phyloP scores from a whole-genome alignment of 176 grass and related monocot genomes.

The Rhynchospora tenuis region DNA sequence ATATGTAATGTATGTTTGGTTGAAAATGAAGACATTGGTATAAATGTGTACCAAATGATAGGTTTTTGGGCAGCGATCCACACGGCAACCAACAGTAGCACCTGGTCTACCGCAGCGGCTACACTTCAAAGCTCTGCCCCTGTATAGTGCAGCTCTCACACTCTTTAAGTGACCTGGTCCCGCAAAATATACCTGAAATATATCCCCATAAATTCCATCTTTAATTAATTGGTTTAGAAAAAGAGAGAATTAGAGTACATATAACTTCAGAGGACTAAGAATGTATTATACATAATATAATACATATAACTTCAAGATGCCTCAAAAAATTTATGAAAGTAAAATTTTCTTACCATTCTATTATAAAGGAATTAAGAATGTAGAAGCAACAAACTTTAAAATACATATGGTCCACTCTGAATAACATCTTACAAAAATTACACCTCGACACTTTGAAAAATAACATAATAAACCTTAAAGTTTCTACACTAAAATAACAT shows the following conservation, averaged over 20 bases:
- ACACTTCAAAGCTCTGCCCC: constrained; percentile 93
- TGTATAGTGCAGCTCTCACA: constrained; percentile 81
- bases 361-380: not conserved
- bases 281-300: not conserved
- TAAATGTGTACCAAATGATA: constrained; percentile 79
- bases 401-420: not conserved
- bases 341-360: not conserved
- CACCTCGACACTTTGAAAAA: not conserved
- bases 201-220: constrained; percentile 16
- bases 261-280: too few species aligned
- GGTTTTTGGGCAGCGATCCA: constrained; percentile 89
- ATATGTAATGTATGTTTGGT: not conserved
- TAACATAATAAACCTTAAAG: not conserved
- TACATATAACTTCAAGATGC: not conserved
- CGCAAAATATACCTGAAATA: constrained; percentile 99
- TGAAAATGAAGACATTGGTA: constrained; percentile 4
- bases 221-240: not conserved
- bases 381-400: not conserved
- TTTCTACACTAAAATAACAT: not conserved
- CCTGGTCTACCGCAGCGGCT: constrained; percentile 89
- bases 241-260: not conserved
- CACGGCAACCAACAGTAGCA: constrained; percentile 89
- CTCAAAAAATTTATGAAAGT: not conserved
- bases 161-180: constrained; percentile 88
- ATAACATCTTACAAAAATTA: not conserved